A percentile compares a stretch with the other conserved stretches of the same genome.
Conservation (phyloP, 768 basidiomycete species). For the Leucosporidium creatinivorum region DNA sequence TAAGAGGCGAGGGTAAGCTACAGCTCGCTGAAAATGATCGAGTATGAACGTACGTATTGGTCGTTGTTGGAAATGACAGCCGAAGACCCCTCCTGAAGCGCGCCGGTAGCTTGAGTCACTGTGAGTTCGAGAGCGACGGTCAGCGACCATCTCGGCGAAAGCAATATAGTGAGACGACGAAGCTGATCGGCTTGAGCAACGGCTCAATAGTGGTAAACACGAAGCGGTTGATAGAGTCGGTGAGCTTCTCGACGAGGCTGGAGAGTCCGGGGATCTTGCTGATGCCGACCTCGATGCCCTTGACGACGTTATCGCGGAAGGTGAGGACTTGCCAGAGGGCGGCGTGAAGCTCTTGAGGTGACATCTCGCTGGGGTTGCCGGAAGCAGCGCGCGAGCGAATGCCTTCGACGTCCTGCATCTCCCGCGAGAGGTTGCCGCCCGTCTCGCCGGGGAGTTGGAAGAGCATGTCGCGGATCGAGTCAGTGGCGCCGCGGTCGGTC, state of each 20-base stretch:
- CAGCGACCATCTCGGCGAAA: no score
- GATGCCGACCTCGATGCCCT: slow-evolving; percentile 69
- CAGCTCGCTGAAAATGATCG: neutral
- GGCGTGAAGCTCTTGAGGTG: slow-evolving; percentile 75
- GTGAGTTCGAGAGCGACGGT: no score
- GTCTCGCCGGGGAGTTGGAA: slow-evolving; percentile 57
- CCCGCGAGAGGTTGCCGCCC: slow-evolving; percentile 32
- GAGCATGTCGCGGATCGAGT: slow-evolving; percentile 56
- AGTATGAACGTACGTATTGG: slow-evolving; percentile 56
- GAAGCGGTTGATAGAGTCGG: slow-evolving; percentile 64
- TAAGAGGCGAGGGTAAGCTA: neutral
- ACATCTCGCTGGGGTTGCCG: slow-evolving; percentile 67
- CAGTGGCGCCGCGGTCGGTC: slow-evolving; percentile 42
- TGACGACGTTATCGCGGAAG: slow-evolving; percentile 70
- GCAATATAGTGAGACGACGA: no score
- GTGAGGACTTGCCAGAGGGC: slow-evolving; percentile 77
- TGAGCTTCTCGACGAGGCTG: slow-evolving; percentile 67
- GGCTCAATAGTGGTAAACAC: slow-evolving; percentile 81
- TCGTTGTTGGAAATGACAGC: slow-evolving; percentile 73
- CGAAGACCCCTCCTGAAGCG: slow-evolving; percentile 57
- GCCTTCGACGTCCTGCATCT: slow-evolving; percentile 54
- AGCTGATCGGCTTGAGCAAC: slow-evolving; percentile 58
- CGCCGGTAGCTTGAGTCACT: slow-evolving; percentile 60
- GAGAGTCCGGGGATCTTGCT: slow-evolving; percentile 78
- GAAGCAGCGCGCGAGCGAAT: slow-evolving; percentile 58